Evolutionary conservation across 1,284 basidiomycete species (phyloP), one percentile per base, ranked within the genome.

Genomic region (Cystobasidium sp.): DNA sequence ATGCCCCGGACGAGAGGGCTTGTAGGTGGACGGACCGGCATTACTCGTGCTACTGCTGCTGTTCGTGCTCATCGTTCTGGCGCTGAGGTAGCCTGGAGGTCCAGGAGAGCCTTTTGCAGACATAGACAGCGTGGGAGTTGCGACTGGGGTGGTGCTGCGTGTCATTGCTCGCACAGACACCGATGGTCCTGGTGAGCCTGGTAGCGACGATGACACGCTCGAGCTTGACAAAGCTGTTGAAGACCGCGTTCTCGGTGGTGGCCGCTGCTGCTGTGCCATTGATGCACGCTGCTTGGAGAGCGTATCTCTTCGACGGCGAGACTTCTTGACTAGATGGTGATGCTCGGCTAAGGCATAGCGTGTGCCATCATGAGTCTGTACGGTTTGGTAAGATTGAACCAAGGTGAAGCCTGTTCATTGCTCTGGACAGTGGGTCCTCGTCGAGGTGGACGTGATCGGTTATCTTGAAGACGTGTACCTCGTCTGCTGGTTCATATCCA

Each of bases 131-230:
- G 52, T n/a, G 39, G 39, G 14, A 7, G 31, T 39, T n/a, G 24
- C 44, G n/a, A 14, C 49, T 47, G 71, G 62, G 9, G 63, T 56
- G 3, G 63, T 56, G 18, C 47, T 67, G 14, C 51, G 20, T 39
- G 51, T 31, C 31, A 51, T 53, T 41, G 31, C 67, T 24, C 74
- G 68, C 24, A 75, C 14, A 22, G 63, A 68, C 31, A 75, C 49
- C 12, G 67, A 69, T 4, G 74, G 67, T 12, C 74, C 74, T 41
- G 74, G 74, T 31, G 67, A 69, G 8, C 66, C 69, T 18, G 68
- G 68, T 20, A 59, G 18, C 20, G 71, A 74, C 7, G 71, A 67
- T 39, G 64, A 74, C 18, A 43, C 46, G 41, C 39, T 64, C 22
- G 67, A 69, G 37, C 31, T 68, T 41, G 69, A 63, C 51, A 55